Conservation (phyloP, 2,329 filamentous ascomycete species). For the Nemania sp. region DNA sequence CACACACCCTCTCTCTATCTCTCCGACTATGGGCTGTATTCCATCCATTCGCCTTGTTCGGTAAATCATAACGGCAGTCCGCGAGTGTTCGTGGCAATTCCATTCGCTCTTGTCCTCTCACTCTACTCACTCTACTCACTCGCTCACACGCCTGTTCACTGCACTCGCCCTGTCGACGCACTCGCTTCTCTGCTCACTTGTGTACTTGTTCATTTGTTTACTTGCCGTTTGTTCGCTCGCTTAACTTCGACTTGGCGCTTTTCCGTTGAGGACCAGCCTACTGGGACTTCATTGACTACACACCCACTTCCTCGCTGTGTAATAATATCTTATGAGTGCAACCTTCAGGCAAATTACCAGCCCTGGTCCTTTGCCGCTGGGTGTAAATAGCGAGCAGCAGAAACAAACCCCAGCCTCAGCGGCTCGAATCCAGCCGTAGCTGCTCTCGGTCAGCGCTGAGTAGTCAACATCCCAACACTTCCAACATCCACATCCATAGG, state of each 20-base stretch:
- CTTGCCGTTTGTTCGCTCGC: slow-evolving; percentile 19
- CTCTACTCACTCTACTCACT: no score
- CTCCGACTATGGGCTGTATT: slow-evolving; percentile 3
- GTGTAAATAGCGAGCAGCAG: slow-evolving; percentile 1
- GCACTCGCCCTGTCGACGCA: background rate
- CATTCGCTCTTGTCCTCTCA: slow-evolving; percentile 13
- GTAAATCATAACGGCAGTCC: slow-evolving; percentile 17
- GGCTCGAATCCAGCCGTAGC: slow-evolving; percentile 14
- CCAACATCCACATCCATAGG: slow-evolving; percentile 19
- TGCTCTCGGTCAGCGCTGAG: slow-evolving; percentile 18
- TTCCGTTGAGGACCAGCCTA: slow-evolving; percentile 8
- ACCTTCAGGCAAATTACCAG: slow-evolving; percentile 6
- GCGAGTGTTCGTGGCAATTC: slow-evolving; percentile 12
- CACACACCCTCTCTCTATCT: no score
- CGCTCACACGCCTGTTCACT: background rate
- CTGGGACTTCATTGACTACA: slow-evolving; percentile 10
- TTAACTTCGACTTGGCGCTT: slow-evolving; percentile 19
- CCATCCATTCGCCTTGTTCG: slow-evolving; percentile 15
- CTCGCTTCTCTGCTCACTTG: background rate
- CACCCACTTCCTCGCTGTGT: slow-evolving; percentile 11
- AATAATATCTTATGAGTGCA: slow-evolving; percentile 11
- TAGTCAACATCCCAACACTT: background rate
- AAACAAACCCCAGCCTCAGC: slow-evolving; percentile 10
- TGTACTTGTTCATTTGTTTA: background rate
- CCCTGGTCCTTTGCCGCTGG: slow-evolving; percentile 6